phyloP scores from a whole-genome alignment of 441 rosid genomes.

The Rhodomyrtus psidioides region DNA sequence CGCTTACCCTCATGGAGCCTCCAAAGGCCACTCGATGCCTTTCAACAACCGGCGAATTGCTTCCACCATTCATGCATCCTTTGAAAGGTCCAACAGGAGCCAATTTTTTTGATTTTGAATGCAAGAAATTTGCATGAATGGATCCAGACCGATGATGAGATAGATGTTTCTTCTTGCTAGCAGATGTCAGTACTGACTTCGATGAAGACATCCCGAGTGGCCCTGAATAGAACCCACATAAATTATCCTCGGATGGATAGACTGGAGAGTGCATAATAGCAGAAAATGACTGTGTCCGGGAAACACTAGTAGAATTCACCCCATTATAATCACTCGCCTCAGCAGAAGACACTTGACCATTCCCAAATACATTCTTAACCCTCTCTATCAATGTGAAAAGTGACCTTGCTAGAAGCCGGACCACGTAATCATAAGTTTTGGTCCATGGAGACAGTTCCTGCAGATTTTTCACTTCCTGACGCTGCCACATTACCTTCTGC shows the following conservation, averaged over 20 bases:
- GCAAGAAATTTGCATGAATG: conserved; percentile 12
- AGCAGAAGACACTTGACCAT: conserved; percentile 7
- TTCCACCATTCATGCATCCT: conserved; percentile 33
- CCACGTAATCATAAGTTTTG: conserved; percentile 48
- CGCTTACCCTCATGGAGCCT: conserved; percentile 27
- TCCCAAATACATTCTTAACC: conserved; percentile 30
- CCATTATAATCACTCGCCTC: conserved; percentile 7
- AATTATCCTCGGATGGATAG: conserved; percentile 26
- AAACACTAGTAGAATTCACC: conserved; percentile 10
- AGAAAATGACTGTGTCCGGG: conserved; percentile 33
- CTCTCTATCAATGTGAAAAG: conserved; percentile 50
- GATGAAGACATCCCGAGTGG: conserved; percentile 17
- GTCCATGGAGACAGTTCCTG: conserved; percentile 54
- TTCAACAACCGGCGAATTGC: conserved; percentile 23
- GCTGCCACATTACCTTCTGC: conserved; percentile 45
- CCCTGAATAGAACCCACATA: conserved; percentile 21
- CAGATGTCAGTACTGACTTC: conserved; percentile 11
- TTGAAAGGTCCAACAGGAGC: conserved; percentile 28
- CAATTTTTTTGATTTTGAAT: conserved; percentile 20
- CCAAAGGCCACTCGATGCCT: conserved; percentile 20
- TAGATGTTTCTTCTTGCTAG: conserved; percentile 12
- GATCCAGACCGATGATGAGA: conserved; percentile 8
- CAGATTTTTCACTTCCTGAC: conserved; percentile 42
- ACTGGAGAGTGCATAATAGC: conserved; percentile 24
- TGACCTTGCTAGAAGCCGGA: conserved; percentile 47